phyloP scores from a whole-genome alignment of 768 basidiomycete species.

The Peribolospora baueri region DNA sequence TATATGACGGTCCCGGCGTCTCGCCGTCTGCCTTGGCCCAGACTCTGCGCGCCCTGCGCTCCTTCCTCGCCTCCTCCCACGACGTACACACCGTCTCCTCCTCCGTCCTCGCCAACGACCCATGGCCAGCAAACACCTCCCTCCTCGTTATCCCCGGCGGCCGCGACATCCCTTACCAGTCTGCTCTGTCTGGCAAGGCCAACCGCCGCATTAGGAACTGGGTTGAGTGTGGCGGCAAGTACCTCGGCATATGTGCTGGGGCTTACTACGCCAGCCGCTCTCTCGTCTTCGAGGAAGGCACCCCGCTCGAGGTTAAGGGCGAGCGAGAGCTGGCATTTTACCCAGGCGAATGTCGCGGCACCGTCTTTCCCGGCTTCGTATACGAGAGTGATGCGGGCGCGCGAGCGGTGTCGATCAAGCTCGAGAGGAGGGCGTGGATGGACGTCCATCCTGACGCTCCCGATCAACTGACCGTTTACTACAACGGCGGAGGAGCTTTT shows the following conservation, averaged over 20 bases:
- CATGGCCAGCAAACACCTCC: constrained; percentile 53
- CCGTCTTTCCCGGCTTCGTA: constrained; percentile 24
- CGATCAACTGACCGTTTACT: constrained; percentile 19
- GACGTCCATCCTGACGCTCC: constrained; percentile 11
- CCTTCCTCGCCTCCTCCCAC: constrained; percentile 45
- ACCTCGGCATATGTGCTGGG: constrained; percentile 41
- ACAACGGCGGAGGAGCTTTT: constrained; percentile 27
- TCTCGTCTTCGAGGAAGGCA: constrained; percentile 23
- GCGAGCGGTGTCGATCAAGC: constrained; percentile 17
- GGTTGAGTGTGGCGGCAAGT: constrained; percentile 38
- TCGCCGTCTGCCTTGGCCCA: constrained; percentile 26
- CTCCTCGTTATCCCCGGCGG: constrained; percentile 55
- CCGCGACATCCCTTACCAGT: constrained; percentile 24
- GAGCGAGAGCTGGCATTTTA: constrained; percentile 26
- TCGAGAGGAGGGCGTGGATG: constrained; percentile 13
- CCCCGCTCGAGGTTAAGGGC: constrained; percentile 20
- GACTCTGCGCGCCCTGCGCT: constrained; percentile 28
- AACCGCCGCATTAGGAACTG: constrained; percentile 32
- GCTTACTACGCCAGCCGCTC: constrained; percentile 28
- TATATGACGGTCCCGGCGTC: constrained; percentile 42
- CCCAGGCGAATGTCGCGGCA: constrained; percentile 22
- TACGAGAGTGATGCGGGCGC: constrained; percentile 26
- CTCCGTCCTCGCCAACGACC: constrained; percentile 35
- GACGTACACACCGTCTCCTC: constrained; percentile 45
- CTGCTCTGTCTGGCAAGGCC: constrained; percentile 20